Base-by-base conservation (phyloP, 768 basidiomycete genomes). In the Termitomyces sp. region DNA sequence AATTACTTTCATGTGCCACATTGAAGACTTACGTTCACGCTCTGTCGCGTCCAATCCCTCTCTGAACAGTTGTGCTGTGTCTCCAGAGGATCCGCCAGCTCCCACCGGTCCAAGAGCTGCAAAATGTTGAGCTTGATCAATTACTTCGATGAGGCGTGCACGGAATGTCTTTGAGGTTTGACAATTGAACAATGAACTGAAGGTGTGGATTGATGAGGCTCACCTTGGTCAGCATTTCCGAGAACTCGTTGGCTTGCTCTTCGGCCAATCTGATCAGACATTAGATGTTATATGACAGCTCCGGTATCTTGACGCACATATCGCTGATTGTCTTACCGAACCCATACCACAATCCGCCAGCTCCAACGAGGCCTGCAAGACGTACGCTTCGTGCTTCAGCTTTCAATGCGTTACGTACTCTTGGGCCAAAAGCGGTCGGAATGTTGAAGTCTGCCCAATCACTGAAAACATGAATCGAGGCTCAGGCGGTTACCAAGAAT, bases 1-100 rank as follows among this genome's bases (percentile, higher is more conserved):
- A 57, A 45, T 51, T 22, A 35, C 28, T 13, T 58, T 56, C 22
- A 51, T 22, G 20, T 24, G 9, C 22, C 38, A 50, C 39, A 55
- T 54, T 24, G n/a, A 20, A 49, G n/a, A 79, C 88, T 80, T 71
- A 96, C 95, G 66, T 79, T 96, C 94, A 64, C 96, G 83, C 71
- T 98, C 95, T 15, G 92, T 92, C n/a, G 84, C 86, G 58, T 98
- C 95, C 62, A 98, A 82, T 1, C 95, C 96, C 72, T 96, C 95
- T 65, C 93, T 80, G 69, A 98, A 98, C 13, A 83, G 76, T 64
- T 90, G 88, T 7, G 91, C 85, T 1, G 76, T 70, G 63, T 89
- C 87, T 15, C 81, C 84, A 7, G 78, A 76, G 12, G 79, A 71
- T 4, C 82, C 76, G 3, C 82, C 81, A 12, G 81, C 79, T 20